These are phyloP conservation scores for Ustilago crameri DNA, from an alignment of 1,284 basidiomycete genomes.

Conservation along the genomic window DNA sequence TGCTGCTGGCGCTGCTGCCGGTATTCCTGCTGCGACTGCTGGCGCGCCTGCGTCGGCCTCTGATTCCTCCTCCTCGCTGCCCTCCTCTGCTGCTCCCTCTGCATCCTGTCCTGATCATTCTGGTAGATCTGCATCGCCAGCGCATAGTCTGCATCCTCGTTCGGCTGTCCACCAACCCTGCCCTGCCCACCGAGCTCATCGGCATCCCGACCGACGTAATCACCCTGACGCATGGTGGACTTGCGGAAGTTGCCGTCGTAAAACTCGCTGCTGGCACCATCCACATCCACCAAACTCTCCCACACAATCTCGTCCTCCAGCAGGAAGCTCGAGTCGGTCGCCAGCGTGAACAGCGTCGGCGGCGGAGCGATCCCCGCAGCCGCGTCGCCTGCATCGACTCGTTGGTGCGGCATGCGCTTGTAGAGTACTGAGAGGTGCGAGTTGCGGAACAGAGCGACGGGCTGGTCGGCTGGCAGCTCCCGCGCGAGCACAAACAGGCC, in stretches of 20 bases:
- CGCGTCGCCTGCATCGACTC: conserved; percentile 4
- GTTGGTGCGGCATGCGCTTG: conserved; percentile 56
- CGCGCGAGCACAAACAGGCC: conserved; percentile 73
- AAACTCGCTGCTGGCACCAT: conserved; percentile 72
- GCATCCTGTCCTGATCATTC: conserved; percentile 45
- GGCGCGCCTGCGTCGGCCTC: conserved; percentile 14
- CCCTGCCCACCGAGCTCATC: conserved; percentile 7
- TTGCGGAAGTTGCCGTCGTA: conserved; percentile 53
- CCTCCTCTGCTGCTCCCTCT: conserved; percentile 35
- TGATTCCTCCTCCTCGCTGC: too few species aligned
- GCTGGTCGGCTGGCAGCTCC: conserved; percentile 68
- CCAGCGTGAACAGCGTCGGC: conserved; percentile 77
- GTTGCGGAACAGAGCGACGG: conserved; percentile 85
- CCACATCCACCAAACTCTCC: conserved; percentile 88
- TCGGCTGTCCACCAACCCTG: conserved; percentile 11
- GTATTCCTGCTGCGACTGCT: neutral
- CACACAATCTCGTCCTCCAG: conserved; percentile 81
- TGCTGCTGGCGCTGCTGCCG: conserved; percentile 4
- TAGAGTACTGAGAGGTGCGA: conserved; percentile 88
- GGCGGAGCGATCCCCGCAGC: conserved; percentile 8
- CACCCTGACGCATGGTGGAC: conserved; percentile 37
- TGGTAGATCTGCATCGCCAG: conserved; percentile 58
- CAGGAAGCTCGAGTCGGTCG: conserved; percentile 82
- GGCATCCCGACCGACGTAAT: conserved; percentile 32
- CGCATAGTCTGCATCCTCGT: conserved; percentile 54